Evolutionary conservation across 2,329 filamentous ascomycete genomes (phyloP), one percentile per base, ranked within the genome.

Genomic region (Neocucurbitaria cava): DNA sequence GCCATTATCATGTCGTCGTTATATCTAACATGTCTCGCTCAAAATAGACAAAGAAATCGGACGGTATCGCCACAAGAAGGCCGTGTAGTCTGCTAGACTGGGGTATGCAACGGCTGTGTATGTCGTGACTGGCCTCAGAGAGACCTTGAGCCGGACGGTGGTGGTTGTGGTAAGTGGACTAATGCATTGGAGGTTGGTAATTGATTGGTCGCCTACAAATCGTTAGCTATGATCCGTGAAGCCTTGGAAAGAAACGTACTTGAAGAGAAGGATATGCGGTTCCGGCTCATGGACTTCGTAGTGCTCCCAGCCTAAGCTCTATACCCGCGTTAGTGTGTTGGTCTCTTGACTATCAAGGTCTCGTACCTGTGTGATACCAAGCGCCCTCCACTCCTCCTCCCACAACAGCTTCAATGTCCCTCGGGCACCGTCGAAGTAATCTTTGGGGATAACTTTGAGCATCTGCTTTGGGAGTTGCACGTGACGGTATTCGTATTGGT

Each of bases 201-300:
- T 94, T 92, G 71, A 95, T 88, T 49, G 90, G 90, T 66, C 91
- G 88, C 81, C 91, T 95, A 62, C 38, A 24, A 30, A 42, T 43
- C 5, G 18, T 63, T 61, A 64, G 63, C 44, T 31, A 28, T 47
- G 31, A 20, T 26, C 13, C 28, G 10, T 15, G n/a, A n/a, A 36
- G 7, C n/a, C 15, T 13, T 18, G 20, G 13, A 10, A 28, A 64
- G 58, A 17, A 24, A 82, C 90, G 77, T 81, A 97, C 94, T 99
- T 99, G 86, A 99, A 99, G 28, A 99, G 86, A 50, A 99, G 85
- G 71, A 99, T 99, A 77, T 99, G 95, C 62, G 95, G 95, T 80
- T 99, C 95, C 39, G 95, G 95, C 78, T 98, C 95, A 77, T 99
- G 95, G 49, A 99, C 95, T 78, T 99, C 95, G 76, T 99, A 99